phyloP scores from a whole-genome alignment of 2,329 filamentous ascomycete species.

The Ascochyta rabiei region DNA sequence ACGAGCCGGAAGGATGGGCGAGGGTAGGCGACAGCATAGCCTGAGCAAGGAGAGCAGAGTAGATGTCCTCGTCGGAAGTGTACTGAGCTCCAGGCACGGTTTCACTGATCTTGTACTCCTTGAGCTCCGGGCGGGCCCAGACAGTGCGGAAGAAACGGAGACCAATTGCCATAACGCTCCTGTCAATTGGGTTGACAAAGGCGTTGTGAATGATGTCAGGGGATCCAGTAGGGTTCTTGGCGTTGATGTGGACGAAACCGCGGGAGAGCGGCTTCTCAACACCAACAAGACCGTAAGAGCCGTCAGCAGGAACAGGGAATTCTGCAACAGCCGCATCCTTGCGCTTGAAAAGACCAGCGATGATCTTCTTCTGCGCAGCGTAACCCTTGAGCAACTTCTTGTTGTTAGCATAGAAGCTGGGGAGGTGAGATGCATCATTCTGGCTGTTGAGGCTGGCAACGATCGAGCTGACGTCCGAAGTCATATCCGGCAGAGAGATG shows the following conservation, averaged over 20 bases:
- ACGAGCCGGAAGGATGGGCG: constrained; percentile 40
- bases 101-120: constrained; percentile 30
- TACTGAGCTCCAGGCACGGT: constrained; percentile 31
- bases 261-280: constrained; percentile 43
- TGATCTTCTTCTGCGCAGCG: constrained; percentile 29
- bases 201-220: constrained; percentile 36
- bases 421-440: constrained; percentile 29
- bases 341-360: constrained; percentile 31
- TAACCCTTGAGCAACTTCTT: constrained; percentile 29
- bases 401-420: constrained; percentile 30
- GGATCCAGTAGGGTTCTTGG: constrained; percentile 36
- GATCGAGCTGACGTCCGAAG: constrained; percentile 16
- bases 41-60: constrained; percentile 25
- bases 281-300: constrained; percentile 31
- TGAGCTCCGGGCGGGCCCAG: constrained; percentile 35
- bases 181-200: constrained; percentile 36
- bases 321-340: constrained; percentile 32
- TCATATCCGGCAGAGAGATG: constrained; percentile 34
- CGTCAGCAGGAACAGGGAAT: constrained; percentile 46
- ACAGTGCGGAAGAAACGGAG: constrained; percentile 43
- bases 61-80: constrained; percentile 31
- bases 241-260: constrained; percentile 44
- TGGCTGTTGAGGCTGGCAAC: constrained; percentile 29
- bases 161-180: constrained; percentile 38
- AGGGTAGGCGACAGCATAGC: constrained; percentile 31